These are phyloP conservation scores for Galeopsis tetrahit DNA, from an alignment of 257 asterid genomes.

Conservation along the genomic window DNA sequence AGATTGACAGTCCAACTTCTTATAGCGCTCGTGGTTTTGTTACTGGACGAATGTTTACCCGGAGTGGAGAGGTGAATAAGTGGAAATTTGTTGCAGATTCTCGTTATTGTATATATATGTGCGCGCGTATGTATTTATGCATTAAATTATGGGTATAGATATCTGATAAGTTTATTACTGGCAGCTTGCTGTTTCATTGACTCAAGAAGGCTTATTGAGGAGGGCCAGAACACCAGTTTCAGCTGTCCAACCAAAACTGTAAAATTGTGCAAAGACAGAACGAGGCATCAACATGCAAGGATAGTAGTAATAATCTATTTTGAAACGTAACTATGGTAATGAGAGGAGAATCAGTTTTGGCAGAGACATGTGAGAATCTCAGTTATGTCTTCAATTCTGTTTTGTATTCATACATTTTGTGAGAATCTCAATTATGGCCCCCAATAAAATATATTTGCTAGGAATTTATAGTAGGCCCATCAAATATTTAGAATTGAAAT, in stretches of 20 bases:
- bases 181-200: conserved; percentile 76
- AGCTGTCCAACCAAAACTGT: conserved; percentile 58
- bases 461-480: too few relatives aligned
- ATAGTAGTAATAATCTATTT: neutral
- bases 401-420: too few relatives aligned
- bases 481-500: too few relatives aligned
- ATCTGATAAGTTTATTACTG: conserved; percentile 22
- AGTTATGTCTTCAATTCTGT: too few relatives aligned
- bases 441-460: too few relatives aligned
- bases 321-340: neutral
- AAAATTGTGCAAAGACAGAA: neutral
- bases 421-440: neutral
- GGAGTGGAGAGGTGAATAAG: conserved; percentile 76
- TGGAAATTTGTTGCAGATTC: neutral
- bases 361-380: too few relatives aligned
- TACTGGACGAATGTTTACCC: conserved; percentile 76
- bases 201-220: conserved; percentile 93
- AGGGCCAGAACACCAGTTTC: conserved; percentile 43
- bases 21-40: conserved; percentile 84
- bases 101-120: neutral
- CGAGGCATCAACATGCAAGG: neutral
- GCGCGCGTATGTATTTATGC: neutral
- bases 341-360: too few relatives aligned
- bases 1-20: conserved; percentile 83
- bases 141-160: neutral